phyloP scores from a whole-genome alignment of 805 yeast genomes.

The Lipomyces anomalus region DNA sequence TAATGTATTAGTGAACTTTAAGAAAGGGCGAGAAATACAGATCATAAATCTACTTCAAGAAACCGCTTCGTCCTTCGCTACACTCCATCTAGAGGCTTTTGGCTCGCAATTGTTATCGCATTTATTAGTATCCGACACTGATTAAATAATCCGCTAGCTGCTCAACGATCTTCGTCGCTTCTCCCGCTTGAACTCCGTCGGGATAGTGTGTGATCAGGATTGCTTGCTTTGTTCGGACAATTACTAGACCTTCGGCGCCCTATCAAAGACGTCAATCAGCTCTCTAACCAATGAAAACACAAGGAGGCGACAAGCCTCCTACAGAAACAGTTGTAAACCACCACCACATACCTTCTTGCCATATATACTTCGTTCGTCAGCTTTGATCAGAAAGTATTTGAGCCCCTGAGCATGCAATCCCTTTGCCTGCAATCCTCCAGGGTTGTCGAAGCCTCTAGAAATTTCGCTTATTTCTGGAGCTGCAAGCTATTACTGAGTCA shows the following conservation, averaged over 20 bases:
- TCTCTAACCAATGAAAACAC: too few relatives aligned
- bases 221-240: slow-evolving; percentile 92
- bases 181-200: slow-evolving; percentile 85
- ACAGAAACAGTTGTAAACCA: too few relatives aligned
- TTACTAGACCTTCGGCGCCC: slow-evolving; percentile 80
- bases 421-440: slow-evolving; percentile 69
- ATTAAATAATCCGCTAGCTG: slow-evolving; percentile 93
- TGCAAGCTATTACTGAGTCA: slow-evolving; percentile 44
- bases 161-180: slow-evolving; percentile 91
- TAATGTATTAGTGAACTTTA: too few relatives aligned
- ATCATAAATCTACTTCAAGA: too few relatives aligned
- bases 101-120: too few relatives aligned
- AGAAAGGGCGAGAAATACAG: too few relatives aligned
- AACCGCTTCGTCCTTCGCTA: too few relatives aligned
- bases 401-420: slow-evolving; percentile 82
- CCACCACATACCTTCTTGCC: slow-evolving; percentile 62
- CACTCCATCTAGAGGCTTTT: too few relatives aligned
- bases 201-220: slow-evolving; percentile 92
- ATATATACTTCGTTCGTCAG: slow-evolving; percentile 88
- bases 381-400: slow-evolving; percentile 81
- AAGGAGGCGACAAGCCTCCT: too few relatives aligned
- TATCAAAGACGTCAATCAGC: too few relatives aligned
- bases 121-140: slow-evolving; percentile 66
- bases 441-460: slow-evolving; percentile 74
- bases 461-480: slow-evolving; percentile 67